phyloP scores from a whole-genome alignment of 164 flowering plant species.

The Akebia trifoliata region DNA sequence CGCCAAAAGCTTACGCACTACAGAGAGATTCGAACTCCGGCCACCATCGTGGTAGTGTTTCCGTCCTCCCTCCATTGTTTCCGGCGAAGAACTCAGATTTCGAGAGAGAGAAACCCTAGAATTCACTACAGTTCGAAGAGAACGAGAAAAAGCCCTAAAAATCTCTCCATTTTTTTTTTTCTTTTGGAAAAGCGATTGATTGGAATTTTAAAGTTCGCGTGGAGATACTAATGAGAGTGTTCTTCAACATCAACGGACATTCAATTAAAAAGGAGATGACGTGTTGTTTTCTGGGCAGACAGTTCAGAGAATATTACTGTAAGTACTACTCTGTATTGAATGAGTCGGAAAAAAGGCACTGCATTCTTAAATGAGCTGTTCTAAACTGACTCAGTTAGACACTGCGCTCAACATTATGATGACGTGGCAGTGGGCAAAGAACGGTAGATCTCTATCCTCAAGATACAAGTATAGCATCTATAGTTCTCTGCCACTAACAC shows the following conservation, averaged over 20 bases:
- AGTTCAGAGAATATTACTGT: neutral
- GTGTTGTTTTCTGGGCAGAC: neutral
- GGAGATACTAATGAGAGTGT: neutral
- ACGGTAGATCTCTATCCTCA: too few relatives aligned
- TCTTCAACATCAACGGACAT: neutral
- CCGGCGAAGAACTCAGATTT: too few relatives aligned
- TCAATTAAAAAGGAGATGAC: neutral
- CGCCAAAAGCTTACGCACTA: slow-evolving; percentile 11
- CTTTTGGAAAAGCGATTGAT: slow-evolving; percentile 4
- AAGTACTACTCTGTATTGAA: neutral
- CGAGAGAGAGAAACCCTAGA: neutral
- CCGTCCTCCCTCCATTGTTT: neutral
- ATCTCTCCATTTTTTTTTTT: neutral
- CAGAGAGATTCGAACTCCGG: neutral
- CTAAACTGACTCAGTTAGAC: too few relatives aligned
- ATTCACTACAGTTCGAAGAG: neutral
- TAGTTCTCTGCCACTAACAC: too few relatives aligned
- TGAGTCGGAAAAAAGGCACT: too few relatives aligned
- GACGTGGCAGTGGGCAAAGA: too few relatives aligned
- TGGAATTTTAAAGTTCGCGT: too few relatives aligned
- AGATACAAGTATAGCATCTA: too few relatives aligned
- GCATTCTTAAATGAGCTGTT: too few relatives aligned
- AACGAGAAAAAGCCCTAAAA: neutral
- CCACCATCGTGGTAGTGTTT: neutral
- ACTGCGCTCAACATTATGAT: too few relatives aligned